These are phyloP conservation scores for Dryadomyces quercivorus DNA, from an alignment of 2,329 filamentous ascomycete species.

Conservation along the genomic window DNA sequence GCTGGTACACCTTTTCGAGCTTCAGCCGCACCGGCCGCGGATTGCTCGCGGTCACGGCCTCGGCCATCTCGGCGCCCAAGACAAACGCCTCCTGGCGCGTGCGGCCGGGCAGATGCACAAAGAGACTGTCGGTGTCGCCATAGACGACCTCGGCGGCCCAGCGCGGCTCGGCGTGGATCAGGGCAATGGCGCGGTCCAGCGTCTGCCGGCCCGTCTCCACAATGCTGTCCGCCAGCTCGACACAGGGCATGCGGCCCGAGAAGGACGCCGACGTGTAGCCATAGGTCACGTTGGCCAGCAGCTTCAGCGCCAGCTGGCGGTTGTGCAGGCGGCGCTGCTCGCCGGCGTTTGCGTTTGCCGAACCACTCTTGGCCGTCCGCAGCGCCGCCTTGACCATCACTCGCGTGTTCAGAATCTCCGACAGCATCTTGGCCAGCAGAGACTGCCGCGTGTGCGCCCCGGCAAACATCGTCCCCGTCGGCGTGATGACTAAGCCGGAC, in stretches of 20 bases:
- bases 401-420: conserved; percentile 87
- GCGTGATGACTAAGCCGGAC: conserved; percentile 71
- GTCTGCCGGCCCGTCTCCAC: conserved; percentile 94
- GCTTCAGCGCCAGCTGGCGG: conserved; percentile 81
- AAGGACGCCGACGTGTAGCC: conserved; percentile 96
- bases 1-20: conserved; percentile 97
- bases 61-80: conserved; percentile 85
- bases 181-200: conserved; percentile 80
- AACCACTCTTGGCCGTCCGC: conserved; percentile 30
- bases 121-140: conserved; percentile 92
- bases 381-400: conserved; percentile 98
- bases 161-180: conserved; percentile 74
- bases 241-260: conserved; percentile 94
- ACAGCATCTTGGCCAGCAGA: conserved; percentile 88
- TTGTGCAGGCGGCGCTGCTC: conserved; percentile 85
- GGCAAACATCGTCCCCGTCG: conserved; percentile 93
- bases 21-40: conserved; percentile 89
- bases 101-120: conserved; percentile 77
- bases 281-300: conserved; percentile 98
- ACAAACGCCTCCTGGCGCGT: conserved; percentile 81
- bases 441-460: conserved; percentile 80
- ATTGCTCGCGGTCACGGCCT: conserved; percentile 77
- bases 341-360: conserved; percentile 25
- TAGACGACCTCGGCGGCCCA: conserved; percentile 98
- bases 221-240: conserved; percentile 95